Base-by-base conservation (phyloP, 768 basidiomycete species). In the Hirschioporus abietinus region DNA sequence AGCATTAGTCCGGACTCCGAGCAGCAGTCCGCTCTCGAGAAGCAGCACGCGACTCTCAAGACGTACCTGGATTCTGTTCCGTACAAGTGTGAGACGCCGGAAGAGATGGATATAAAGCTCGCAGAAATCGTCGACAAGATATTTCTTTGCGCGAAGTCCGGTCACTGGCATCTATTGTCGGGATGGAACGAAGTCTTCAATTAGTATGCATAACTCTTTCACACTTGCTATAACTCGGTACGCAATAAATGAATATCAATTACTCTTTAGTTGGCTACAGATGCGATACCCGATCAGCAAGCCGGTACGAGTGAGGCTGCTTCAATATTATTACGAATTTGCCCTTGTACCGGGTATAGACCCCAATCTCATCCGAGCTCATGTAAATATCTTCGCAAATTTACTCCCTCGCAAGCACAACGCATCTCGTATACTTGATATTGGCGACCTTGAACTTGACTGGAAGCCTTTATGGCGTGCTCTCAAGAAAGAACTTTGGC, bases 131-230 rank as follows among this genome's bases (percentile, higher is more conserved):
- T 92, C 10, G 81, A 84, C 59, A 90, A 84, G 76, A 85, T 94
- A 60, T 77, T 81, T 68, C 78, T 92, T 25, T 90, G 89, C 68
- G 88, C 87, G n/a, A 86, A 87, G 74, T 80, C 88, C 63, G 87
- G 86, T 79, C 89, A 90, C 70, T 94, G 92, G 92, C 78, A 84
- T 35, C 79, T 86, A 23, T 80, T 92, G 58, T 85, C 87, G 27
- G 87, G 86, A 7, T 94, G 92, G 91, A 91, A 93, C 75, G 88
- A 87, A 20, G 81, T 88, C 77, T 78, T 94, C 35, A 90, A 92
- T 78, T 92, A 90, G 92, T 88, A 72, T 68, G 82, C 67, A 10
- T 59, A 8, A 10, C 65, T 35, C 60, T 27, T 42, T 58, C 36
- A 36, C 68, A 20, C 12, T 34, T 17, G 24, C 26, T 62, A 12